Evolutionary conservation across 805 yeast species (phyloP).

Genomic region (Wickerhamiella parazyma): DNA sequence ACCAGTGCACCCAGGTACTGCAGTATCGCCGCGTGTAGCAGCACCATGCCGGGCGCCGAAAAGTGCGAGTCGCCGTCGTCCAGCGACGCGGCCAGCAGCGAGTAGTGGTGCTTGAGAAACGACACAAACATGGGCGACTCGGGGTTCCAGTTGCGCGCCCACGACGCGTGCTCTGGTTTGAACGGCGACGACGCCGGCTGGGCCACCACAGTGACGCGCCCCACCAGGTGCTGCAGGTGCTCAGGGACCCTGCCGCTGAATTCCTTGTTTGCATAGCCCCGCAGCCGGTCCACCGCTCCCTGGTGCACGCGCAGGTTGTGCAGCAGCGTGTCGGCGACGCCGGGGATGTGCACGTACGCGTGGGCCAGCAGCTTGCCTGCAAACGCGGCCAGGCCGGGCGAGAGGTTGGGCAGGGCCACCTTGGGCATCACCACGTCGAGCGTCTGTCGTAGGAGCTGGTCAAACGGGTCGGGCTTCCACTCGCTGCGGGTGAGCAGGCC

Average conservation of each 20-base stretch:
- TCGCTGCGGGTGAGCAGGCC: conserved; percentile 28
- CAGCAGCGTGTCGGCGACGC: conserved; percentile 36
- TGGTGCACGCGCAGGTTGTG: conserved; percentile 22
- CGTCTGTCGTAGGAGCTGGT: conserved; percentile 34
- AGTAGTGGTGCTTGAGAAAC: conserved; percentile 31
- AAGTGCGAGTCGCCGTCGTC: conserved; percentile 13
- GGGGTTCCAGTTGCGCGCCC: conserved; percentile 27
- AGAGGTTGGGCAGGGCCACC: conserved; percentile 36
- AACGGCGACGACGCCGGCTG: conserved; percentile 12
- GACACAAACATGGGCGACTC: conserved; percentile 29
- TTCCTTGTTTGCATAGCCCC: background rate
- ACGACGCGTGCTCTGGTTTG: conserved; percentile 22
- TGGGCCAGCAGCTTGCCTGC: conserved; percentile 60
- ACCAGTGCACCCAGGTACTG: conserved; percentile 14
- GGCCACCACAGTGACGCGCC: conserved; percentile 9
- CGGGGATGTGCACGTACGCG: conserved; percentile 40
- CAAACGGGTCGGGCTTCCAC: conserved; percentile 23
- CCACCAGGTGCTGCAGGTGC: conserved; percentile 20
- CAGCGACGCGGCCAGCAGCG: conserved; percentile 21
- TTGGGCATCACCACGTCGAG: conserved; percentile 38
- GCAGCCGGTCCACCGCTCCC: conserved; percentile 19
- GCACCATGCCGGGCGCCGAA: conserved; percentile 24
- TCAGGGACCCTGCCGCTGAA: conserved; percentile 18
- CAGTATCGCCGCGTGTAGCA: conserved; percentile 21
- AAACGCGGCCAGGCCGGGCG: conserved; percentile 49